These are phyloP conservation scores for Jaltomata sinuosa DNA, from an alignment of 257 asterid genomes.

Conservation along the genomic window DNA sequence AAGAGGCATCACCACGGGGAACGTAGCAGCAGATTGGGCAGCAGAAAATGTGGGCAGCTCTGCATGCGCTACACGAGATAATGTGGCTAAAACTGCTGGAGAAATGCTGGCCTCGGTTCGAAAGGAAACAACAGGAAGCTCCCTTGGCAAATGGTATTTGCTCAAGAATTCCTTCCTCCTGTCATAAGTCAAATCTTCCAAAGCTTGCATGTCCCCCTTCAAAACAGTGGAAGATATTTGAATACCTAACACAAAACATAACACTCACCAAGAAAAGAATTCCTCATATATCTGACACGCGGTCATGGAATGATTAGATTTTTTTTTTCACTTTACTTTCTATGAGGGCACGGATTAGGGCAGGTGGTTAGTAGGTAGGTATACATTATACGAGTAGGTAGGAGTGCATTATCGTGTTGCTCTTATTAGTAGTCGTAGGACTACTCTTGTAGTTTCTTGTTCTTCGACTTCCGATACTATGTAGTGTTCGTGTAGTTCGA, in stretches of 20 bases:
- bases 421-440: too few relatives aligned
- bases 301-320: background rate
- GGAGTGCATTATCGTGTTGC: too few relatives aligned
- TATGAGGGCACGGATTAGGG: too few relatives aligned
- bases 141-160: slow-evolving; percentile 58
- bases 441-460: too few relatives aligned
- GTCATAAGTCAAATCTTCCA: slow-evolving; percentile 86
- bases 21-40: slow-evolving; percentile 43
- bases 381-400: too few relatives aligned
- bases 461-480: too few relatives aligned
- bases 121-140: slow-evolving; percentile 80
- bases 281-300: background rate
- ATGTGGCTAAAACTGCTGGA: slow-evolving; percentile 77
- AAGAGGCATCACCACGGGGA: slow-evolving; percentile 86
- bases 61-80: slow-evolving; percentile 92
- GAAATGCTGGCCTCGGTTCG: slow-evolving; percentile 89
- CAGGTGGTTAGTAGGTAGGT: too few relatives aligned
- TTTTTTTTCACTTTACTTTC: too few relatives aligned
- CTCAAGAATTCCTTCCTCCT: slow-evolving; percentile 72
- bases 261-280: background rate
- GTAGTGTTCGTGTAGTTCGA: too few relatives aligned
- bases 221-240: slow-evolving; percentile 16
- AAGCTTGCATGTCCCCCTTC: slow-evolving; percentile 95
- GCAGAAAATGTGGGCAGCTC: slow-evolving; percentile 56
- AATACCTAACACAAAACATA: background rate